These are phyloP conservation scores for Papiliotrema terrestris DNA, from an alignment of 1,284 basidiomycete genomes.

Conservation along the genomic window DNA sequence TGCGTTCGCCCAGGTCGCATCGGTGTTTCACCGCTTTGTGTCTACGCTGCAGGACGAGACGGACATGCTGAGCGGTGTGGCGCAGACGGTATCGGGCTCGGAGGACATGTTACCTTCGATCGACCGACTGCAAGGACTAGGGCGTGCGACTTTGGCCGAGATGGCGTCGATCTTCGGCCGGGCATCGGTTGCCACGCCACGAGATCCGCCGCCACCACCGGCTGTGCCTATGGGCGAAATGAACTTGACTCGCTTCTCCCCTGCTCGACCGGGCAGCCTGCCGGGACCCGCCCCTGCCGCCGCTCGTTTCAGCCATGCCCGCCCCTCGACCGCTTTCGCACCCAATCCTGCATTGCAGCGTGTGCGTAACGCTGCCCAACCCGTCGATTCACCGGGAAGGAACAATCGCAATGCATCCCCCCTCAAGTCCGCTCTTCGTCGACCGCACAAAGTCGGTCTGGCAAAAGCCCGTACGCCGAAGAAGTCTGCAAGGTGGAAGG, in stretches of 20 bases:
- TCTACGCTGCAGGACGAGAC: constrained; percentile 3
- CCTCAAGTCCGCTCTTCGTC: constrained; percentile 28
- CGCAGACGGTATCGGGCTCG: not conserved
- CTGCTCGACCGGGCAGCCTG: not conserved
- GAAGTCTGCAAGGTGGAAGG: constrained; percentile 85
- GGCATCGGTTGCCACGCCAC: not conserved
- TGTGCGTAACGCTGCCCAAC: constrained; percentile 1
- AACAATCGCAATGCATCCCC: constrained; percentile 63
- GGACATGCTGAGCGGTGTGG: not conserved
- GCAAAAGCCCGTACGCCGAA: constrained; percentile 24
- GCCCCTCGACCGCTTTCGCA: not conserved
- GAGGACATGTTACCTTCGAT: constrained; percentile 7
- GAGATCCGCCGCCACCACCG: constrained; percentile 2
- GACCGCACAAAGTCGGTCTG: constrained; percentile 10
- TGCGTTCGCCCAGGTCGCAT: constrained; percentile 54
- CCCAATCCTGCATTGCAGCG: constrained; percentile 12
- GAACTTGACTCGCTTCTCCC: not conserved
- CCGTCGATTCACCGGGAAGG: constrained; percentile 21
- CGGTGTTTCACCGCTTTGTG: constrained; percentile 11
- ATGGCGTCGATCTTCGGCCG: constrained; percentile 12
- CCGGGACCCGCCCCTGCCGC: not conserved
- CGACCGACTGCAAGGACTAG: constrained; percentile 9
- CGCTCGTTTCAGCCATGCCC: constrained; percentile 1
- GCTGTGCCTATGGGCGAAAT: not conserved
- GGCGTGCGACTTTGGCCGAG: constrained; percentile 9